Evolutionary conservation across 257 asterid genomes (phyloP).

Genomic region (Leonotis leonurus): DNA sequence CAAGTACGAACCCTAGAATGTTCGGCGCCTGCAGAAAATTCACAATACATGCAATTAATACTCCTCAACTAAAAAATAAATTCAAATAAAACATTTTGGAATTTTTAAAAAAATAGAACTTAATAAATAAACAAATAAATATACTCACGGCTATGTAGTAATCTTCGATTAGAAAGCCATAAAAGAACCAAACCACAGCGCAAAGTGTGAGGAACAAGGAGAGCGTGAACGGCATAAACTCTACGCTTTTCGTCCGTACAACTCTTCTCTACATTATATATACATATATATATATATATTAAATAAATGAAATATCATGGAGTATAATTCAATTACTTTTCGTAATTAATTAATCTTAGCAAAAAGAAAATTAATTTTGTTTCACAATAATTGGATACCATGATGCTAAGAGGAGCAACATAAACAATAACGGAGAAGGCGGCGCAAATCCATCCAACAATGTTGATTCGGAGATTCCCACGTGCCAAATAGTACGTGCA

Average conservation of each 20-base stretch:
- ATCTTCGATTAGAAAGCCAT: slow-evolving; percentile 57
- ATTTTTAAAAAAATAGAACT: no score
- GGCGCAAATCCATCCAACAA: slow-evolving; percentile 82
- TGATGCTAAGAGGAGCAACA: slow-evolving; percentile 75
- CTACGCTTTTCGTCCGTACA: slow-evolving; percentile 63
- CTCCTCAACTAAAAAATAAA: no score
- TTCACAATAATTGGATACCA: slow-evolving; percentile 38
- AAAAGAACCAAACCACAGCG: slow-evolving; percentile 70
- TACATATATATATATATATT: no score
- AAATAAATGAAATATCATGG: no score
- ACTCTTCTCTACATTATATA: slow-evolving; percentile 47
- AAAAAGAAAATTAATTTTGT: no score
- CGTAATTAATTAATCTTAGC: no score
- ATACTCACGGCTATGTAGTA: slow-evolving; percentile 65
- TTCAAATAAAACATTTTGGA: no score
- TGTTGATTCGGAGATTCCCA: slow-evolving; percentile 18
- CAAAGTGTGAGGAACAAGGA: slow-evolving; percentile 69
- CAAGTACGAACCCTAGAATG: slow-evolving; percentile 30
- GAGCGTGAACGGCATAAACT: slow-evolving; percentile 67
- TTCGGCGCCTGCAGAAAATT: slow-evolving; percentile 35
- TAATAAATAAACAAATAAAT: no score
- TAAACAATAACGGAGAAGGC: slow-evolving; percentile 60
- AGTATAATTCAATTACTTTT: no score
- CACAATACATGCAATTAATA: no score
- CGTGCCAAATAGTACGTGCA: slow-evolving; percentile 25